Evolutionary conservation across 192 early-diverging fungal species (phyloP).

Genomic region (Bifiguratus adelaidae): DNA sequence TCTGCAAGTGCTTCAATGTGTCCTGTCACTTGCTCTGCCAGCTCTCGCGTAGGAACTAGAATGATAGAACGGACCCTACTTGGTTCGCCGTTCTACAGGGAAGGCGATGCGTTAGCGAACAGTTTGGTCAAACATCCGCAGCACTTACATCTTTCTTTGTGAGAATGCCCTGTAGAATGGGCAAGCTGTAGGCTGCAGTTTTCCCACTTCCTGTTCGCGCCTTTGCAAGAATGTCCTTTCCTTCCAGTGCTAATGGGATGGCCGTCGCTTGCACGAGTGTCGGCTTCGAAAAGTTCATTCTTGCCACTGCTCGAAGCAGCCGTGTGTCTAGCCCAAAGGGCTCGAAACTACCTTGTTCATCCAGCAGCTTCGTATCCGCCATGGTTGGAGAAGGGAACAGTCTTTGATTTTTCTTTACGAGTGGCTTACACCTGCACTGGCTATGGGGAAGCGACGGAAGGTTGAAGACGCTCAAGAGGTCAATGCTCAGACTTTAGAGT

Average conservation of each 20-base stretch:
- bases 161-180: conserved; percentile 87
- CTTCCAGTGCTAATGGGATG: conserved; percentile 83
- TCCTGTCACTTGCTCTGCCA: conserved; percentile 85
- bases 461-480: no score
- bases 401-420: no score
- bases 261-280: conserved; percentile 83
- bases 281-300: conserved; percentile 72
- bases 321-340: conserved; percentile 80
- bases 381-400: background rate
- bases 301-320: conserved; percentile 76
- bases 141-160: conserved; percentile 45
- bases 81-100: background rate
- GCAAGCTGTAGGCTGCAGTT: conserved; percentile 90
- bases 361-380: conserved; percentile 28
- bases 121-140: background rate
- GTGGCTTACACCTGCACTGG: no score
- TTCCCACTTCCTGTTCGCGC: conserved; percentile 95
- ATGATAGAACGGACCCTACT: conserved; percentile 33
- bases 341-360: conserved; percentile 36
- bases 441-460: no score
- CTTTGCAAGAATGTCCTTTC: conserved; percentile 88
- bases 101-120: background rate
- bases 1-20: conserved; percentile 61
- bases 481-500: no score
- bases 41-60: conserved; percentile 90